Evolutionary conservation across 106 monocot genomes (phyloP).

Genomic region (Allium sativum): DNA sequence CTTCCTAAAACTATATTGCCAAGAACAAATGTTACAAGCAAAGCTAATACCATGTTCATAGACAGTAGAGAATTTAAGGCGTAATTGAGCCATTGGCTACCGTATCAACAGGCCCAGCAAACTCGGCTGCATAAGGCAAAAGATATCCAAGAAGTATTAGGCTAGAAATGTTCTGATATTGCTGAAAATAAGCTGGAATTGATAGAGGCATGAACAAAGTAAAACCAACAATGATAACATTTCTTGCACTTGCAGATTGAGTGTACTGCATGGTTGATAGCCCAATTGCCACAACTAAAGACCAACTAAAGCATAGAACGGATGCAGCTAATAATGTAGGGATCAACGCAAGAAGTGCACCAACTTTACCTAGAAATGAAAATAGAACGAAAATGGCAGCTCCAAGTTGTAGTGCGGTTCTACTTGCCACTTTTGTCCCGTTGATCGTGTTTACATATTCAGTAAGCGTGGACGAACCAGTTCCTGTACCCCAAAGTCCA

Average conservation of each 20-base stretch:
- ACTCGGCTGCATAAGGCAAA: constrained; percentile 83
- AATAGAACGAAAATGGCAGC: constrained; percentile 68
- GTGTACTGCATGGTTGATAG: constrained; percentile 84
- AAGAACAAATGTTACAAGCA: constrained; percentile 72
- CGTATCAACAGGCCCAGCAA: constrained; percentile 66
- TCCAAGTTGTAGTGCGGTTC: constrained; percentile 69
- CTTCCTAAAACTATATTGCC: constrained; percentile 97
- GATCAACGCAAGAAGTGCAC: constrained; percentile 89
- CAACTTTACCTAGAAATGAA: constrained; percentile 96
- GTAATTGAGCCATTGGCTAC: constrained; percentile 53
- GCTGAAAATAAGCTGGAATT: constrained; percentile 84
- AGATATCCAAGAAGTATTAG: constrained; percentile 88
- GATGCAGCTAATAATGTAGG: constrained; percentile 85
- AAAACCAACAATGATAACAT: constrained; percentile 91
- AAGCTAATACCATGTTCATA: constrained; percentile 88
- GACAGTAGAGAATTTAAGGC: constrained; percentile 77
- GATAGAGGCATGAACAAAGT: constrained; percentile 89
- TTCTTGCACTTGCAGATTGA: constrained; percentile 81
- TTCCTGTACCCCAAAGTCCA: constrained; percentile 96
- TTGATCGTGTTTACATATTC: constrained; percentile 87
- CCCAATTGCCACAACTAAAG: constrained; percentile 71
- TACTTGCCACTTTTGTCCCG: constrained; percentile 76
- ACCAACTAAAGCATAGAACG: constrained; percentile 93
- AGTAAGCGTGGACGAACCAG: constrained; percentile 83
- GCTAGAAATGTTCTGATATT: constrained; percentile 62